Evolutionary conservation across 768 basidiomycete genomes (phyloP).

Genomic region (Porpolomopsis calyptriformis): DNA sequence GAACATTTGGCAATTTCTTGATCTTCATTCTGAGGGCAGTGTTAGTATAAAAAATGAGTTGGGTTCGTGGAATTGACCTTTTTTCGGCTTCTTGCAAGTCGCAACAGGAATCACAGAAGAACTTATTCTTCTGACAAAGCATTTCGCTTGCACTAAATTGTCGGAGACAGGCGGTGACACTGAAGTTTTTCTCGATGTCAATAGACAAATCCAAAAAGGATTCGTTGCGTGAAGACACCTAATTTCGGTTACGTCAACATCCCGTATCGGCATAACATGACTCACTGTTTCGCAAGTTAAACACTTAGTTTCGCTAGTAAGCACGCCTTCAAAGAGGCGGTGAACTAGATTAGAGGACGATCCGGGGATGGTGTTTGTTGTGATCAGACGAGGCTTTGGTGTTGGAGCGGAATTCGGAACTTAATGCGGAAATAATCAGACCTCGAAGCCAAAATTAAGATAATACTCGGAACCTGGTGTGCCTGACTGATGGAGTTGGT

Average conservation of each 20-base stretch:
- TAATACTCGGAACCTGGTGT: constrained; percentile 47
- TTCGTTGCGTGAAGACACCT: constrained; percentile 92
- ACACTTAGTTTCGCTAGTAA: constrained; percentile 97
- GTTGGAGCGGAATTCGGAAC: constrained; percentile 55
- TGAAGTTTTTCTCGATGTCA: constrained; percentile 97
- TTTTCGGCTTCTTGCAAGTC: constrained; percentile 97
- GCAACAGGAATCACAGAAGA: constrained; percentile 95
- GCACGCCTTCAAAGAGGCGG: constrained; percentile 80
- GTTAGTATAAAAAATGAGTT: constrained; percentile 4
- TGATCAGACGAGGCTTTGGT: constrained; percentile 35
- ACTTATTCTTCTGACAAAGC: constrained; percentile 97
- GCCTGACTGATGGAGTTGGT: constrained; percentile 30
- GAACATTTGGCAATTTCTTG: constrained; percentile 88
- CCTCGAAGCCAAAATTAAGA: constrained; percentile 30
- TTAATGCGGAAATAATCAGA: constrained; percentile 17
- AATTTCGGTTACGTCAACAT: constrained; percentile 1
- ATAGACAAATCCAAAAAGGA: constrained; percentile 97
- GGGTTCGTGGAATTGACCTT: constrained; percentile 42
- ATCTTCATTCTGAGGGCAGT: constrained; percentile 99
- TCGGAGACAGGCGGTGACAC: constrained; percentile 88
- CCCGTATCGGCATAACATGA: constrained; percentile 5
- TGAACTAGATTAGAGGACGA: constrained; percentile 75
- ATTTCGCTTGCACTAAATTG: constrained; percentile 98
- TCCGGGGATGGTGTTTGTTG: constrained; percentile 29
- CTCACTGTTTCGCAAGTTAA: constrained; percentile 91